Percentiles rank a stretch among this genome's conserved stretches.
These are phyloP conservation scores for Lasiodiplodia gonubiensis DNA, from an alignment of 2,329 filamentous ascomycete genomes.

Conservation along the genomic window DNA sequence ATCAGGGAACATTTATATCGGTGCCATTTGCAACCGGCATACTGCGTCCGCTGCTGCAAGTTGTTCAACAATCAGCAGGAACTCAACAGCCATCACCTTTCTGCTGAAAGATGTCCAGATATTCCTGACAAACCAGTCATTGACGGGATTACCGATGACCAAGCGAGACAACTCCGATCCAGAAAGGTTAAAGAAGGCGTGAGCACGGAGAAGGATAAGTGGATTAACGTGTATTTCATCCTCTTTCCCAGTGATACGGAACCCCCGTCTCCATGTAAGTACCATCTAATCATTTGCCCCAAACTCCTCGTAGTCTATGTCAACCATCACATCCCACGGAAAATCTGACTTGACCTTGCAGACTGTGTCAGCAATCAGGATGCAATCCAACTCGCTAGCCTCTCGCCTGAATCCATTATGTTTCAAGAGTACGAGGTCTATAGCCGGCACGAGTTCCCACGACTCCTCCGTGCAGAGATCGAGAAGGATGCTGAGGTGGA, in stretches of 20 bases:
- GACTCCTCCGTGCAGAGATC: not conserved
- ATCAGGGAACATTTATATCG: constrained; percentile 1
- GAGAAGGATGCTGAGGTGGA: not conserved
- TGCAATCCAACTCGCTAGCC: not conserved
- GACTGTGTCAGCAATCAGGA: not conserved
- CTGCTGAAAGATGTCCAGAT: not conserved
- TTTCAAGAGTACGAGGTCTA: not conserved
- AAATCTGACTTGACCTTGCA: not conserved
- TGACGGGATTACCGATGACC: not conserved
- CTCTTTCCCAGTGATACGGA: not conserved
- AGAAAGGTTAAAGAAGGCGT: not conserved
- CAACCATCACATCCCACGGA: too few species aligned
- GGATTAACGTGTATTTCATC: not conserved
- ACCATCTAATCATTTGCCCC: too few species aligned
- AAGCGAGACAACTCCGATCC: not conserved
- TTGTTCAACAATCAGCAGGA: not conserved
- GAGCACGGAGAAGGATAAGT: not conserved
- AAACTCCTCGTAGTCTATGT: too few species aligned
- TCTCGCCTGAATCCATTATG: not conserved
- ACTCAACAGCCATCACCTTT: not conserved
- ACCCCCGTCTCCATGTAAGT: constrained; percentile 1
- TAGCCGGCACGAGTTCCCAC: not conserved
- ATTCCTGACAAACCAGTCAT: not conserved
- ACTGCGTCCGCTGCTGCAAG: not conserved
- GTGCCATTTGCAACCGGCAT: not conserved